These are phyloP conservation scores for Glycine tomentella DNA, from an alignment of 306 rosid species.

Conservation along the genomic window DNA sequence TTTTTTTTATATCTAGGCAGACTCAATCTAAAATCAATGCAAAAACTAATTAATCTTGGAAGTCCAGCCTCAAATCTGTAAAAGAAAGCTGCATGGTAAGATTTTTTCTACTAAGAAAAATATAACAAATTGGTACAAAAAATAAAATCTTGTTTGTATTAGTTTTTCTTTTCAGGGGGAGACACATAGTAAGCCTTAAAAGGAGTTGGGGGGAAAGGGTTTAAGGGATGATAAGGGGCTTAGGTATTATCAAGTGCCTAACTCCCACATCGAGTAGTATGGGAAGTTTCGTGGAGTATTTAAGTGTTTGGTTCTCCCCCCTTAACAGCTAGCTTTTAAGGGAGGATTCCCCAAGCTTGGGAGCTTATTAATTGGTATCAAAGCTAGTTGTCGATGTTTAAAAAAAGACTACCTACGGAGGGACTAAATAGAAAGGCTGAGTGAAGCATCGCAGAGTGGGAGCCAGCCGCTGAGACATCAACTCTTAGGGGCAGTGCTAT, in stretches of 20 bases:
- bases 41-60: conserved; percentile 22
- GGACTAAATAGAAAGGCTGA: neutral
- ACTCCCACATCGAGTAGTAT: too few relatives aligned
- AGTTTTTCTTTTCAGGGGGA: neutral
- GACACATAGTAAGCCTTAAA: too few relatives aligned
- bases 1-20: neutral
- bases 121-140: neutral
- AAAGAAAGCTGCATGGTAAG: conserved; percentile 11
- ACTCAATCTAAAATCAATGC: conserved; percentile 14
- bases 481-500: neutral
- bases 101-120: conserved; percentile 7
- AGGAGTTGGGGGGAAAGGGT: neutral
- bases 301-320: neutral
- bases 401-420: neutral
- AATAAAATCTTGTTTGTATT: neutral
- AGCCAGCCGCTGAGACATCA: too few relatives aligned
- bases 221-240: neutral
- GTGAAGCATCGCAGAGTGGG: too few relatives aligned
- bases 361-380: neutral
- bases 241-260: neutral
- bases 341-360: neutral
- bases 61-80: conserved; percentile 12
- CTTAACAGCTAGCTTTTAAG: too few relatives aligned
- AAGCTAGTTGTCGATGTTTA: neutral
- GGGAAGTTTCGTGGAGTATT: too few relatives aligned